Evolutionary conservation across 202 grass and related monocot genomes (phyloP), one percentile per base, ranked within the genome.

Genomic region (Eragrostis tef): DNA sequence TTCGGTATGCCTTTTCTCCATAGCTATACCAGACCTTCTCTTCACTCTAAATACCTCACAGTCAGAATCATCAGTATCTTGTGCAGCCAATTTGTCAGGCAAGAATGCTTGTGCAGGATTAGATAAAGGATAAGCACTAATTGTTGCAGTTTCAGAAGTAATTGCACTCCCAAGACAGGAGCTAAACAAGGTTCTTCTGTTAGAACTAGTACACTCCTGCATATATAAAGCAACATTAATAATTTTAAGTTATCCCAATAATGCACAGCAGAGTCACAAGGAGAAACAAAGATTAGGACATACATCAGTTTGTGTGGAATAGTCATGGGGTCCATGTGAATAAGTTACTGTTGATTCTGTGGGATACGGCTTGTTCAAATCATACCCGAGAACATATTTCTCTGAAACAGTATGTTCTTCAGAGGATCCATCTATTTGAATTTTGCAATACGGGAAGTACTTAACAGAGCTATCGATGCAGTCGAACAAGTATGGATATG

Each of bases 1-100:
- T 85, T 87, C 82, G 42, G 50, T 58, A 83, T 66, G 20, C 73
- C 67, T 93, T 80, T 85, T 88, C 59, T 79, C 83, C 54, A 62
- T 67, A 75, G 71, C 56, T 75, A 81, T 79, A 24, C 52, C 70
- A 83, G 94, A 84, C 47, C 91, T 84, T 79, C 94, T 88, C 84
- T 97, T 97, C 70, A 97, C 87, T 82, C 87, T 90, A 79, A 97
- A 97, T 85, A 97, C 54, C 77, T 90, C 94, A 59, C 19, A 73
- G 50, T 97, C 94, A 85, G 89, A 97, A 85, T 97, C 88, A 79
- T 93, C 91, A 85, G 83, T 86, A 16, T 94, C 91, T 84, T 92
- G 85, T 51, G 70, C 67, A 84, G 22, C 79, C 24, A 73, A 89
- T 76, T 85, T 88, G 64, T 87, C 69, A 74, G 71, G 57, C 64